Base-by-base conservation (phyloP, 768 basidiomycete genomes). In the Lenzites betulinus region DNA sequence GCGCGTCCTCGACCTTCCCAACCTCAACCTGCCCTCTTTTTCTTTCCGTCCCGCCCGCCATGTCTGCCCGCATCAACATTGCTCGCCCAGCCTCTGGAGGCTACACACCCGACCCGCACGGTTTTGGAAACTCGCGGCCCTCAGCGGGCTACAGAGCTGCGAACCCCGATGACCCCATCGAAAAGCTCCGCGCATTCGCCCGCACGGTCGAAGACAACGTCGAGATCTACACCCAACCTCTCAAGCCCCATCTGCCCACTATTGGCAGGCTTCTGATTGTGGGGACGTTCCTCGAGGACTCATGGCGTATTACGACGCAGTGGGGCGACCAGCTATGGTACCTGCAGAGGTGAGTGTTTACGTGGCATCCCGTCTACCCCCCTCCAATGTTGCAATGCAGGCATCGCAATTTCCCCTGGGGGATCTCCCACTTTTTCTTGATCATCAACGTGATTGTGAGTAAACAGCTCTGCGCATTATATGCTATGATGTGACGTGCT, bases 291-390 rank as follows among this genome's bases (percentile, higher is more conserved):
- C 79, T 95, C 74, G 97, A 99, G 81, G 97, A 99, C 72, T 93
- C 97, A 9, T 75, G 96, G 69, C 81, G 97, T 64, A 98, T 98
- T 70, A 54, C 92, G 60, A 92, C 94, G 2, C 96, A 98, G 74
- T 98, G 95, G 94, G 73, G 85, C 49, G 97, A 99, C 78, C 97
- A 99, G 76, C 84, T 97, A 55, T 99, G 96, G 93, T 99, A 98
- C 75, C 80, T 99, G 69, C 93, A 98, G 74, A 88, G 87, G 96
- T 97, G 64, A 69, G 93, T 79, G 39, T 52, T 53, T 38, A 33
- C 25, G 41, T 50, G 55, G 43, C 39, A 57, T 28, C 7, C 44
- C 56, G 13, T 46, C 39, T 38, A 47, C 36, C 33, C 33, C 30
- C 33, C 36, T 57, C 49, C 28, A 47, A 38, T 15, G 42, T 23